phyloP scores from a whole-genome alignment of 78 protist genomes.

The Andalucia godoyi region DNA sequence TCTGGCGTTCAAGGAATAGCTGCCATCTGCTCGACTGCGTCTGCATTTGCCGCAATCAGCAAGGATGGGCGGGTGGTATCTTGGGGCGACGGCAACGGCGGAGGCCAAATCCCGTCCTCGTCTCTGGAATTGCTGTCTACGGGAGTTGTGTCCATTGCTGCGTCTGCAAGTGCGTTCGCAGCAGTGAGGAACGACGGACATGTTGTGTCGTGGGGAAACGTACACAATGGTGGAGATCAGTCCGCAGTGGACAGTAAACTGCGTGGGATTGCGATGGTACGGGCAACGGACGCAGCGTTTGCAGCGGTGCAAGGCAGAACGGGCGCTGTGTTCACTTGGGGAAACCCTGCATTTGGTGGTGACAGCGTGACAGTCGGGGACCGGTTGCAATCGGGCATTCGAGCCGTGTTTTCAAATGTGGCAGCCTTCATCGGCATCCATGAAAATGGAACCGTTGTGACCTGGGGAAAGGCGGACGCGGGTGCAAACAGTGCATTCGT shows the following conservation, averaged over 20 bases:
- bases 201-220: constrained; percentile 1
- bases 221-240: background rate
- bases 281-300: background rate
- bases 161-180: background rate
- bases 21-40: background rate
- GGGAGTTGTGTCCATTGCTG: background rate
- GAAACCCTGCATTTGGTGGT: background rate
- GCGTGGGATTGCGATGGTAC: background rate
- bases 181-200: background rate
- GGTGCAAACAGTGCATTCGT: no score
- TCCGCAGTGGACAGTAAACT: background rate
- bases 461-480: constrained; percentile 1
- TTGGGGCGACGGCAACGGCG: background rate
- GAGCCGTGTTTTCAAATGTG: background rate
- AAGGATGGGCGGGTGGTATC: background rate
- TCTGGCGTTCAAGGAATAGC: no score
- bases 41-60: constrained; percentile 1
- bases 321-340: constrained; percentile 6
- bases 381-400: background rate
- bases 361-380: background rate
- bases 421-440: background rate
- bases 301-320: background rate
- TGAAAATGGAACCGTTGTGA: background rate
- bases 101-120: background rate
- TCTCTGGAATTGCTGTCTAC: no score